phyloP scores from a whole-genome alignment of 163 green algal genomes.

The Trebouxiophyceae sp. region DNA sequence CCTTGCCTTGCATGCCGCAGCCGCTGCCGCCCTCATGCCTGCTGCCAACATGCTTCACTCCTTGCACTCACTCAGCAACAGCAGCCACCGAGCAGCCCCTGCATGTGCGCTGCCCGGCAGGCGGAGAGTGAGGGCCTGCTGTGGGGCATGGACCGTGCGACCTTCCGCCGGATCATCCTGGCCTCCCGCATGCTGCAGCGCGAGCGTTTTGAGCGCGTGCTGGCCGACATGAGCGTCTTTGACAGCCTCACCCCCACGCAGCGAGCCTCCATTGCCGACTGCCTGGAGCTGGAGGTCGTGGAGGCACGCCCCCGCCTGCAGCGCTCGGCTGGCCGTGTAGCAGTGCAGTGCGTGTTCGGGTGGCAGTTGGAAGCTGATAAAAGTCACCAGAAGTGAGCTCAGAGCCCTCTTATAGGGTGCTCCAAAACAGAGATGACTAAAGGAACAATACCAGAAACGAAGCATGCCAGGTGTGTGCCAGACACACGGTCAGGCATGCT shows the following conservation, averaged over 20 bases:
- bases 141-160: conserved; percentile 38
- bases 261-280: conserved; percentile 37
- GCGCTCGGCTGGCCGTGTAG: too few relatives aligned
- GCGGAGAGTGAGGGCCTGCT: conserved; percentile 31
- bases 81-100: neutral
- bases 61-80: neutral
- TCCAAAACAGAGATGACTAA: too few relatives aligned
- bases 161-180: conserved; percentile 45
- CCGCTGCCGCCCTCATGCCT: too few relatives aligned
- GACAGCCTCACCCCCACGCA: conserved; percentile 23
- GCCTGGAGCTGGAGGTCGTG: conserved; percentile 25
- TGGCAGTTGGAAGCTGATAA: too few relatives aligned
- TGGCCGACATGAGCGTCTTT: conserved; percentile 35
- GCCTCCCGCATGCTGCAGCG: conserved; percentile 27
- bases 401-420: too few relatives aligned
- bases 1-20: too few relatives aligned
- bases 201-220: conserved; percentile 23
- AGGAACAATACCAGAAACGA: too few relatives aligned
- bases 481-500: too few relatives aligned
- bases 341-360: too few relatives aligned
- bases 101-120: conserved; percentile 1
- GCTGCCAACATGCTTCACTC: too few relatives aligned
- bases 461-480: too few relatives aligned
- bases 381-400: too few relatives aligned
- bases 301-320: conserved; percentile 7